phyloP scores from a whole-genome alignment of 805 yeast species.

The Starmerella tilneyi region DNA sequence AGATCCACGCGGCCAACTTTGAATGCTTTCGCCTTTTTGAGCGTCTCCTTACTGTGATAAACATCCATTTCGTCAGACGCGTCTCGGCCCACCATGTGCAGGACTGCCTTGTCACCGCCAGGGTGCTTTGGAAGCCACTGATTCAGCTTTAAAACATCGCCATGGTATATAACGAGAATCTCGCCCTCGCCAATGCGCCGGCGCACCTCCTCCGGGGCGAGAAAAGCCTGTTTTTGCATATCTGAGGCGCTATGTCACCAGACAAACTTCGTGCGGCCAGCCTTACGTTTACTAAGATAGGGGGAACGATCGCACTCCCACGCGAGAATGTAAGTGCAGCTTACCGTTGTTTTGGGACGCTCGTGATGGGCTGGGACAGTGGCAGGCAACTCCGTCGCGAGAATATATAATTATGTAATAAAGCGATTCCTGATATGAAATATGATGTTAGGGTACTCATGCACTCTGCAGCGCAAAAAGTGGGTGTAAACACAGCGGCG shows the following conservation, averaged over 20 bases:
- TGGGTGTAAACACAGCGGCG: background rate
- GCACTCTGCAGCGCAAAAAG: too few species aligned
- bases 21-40: conserved; percentile 43
- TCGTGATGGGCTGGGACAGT: too few species aligned
- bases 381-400: too few species aligned
- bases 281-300: background rate
- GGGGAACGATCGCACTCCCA: too few species aligned
- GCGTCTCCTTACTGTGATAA: conserved; percentile 58
- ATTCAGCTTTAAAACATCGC: conserved; percentile 53
- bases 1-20: conserved; percentile 54
- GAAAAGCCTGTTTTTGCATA: background rate
- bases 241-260: too few species aligned
- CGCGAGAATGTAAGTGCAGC: too few species aligned
- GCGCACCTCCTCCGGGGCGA: conserved; percentile 42
- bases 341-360: too few species aligned
- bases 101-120: conserved; percentile 78
- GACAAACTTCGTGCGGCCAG: too few species aligned
- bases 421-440: too few species aligned
- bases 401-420: too few species aligned
- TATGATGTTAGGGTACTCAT: too few species aligned
- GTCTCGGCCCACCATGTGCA: conserved; percentile 78
- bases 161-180: conserved; percentile 55
- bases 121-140: conserved; percentile 69
- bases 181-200: conserved; percentile 56
- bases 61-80: conserved; percentile 87